Percentiles rank a stretch among this genome's conserved stretches.
These are phyloP conservation scores for Penicillium rolfsii DNA, from an alignment of 2,329 filamentous ascomycete genomes.

Conservation along the genomic window DNA sequence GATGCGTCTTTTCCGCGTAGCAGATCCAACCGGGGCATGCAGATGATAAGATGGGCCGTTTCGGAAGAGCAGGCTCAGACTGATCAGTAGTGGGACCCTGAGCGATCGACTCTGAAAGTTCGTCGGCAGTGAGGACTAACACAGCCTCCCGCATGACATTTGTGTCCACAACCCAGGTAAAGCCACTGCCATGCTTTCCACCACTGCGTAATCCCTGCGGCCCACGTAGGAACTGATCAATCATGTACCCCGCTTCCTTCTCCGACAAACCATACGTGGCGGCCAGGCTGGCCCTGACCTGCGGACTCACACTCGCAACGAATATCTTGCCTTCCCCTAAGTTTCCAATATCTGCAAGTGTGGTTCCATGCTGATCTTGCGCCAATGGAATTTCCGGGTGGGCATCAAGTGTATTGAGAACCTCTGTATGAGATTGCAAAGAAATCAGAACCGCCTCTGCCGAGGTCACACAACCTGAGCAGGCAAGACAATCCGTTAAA, in stretches of 20 bases:
- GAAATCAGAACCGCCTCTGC: slow-evolving; percentile 97
- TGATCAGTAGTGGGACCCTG: slow-evolving; percentile 1
- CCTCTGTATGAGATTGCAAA: slow-evolving; percentile 89
- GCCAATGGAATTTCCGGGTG: slow-evolving; percentile 48
- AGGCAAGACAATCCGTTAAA: slow-evolving; percentile 94
- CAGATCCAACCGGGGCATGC: slow-evolving; percentile 98
- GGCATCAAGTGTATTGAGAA: slow-evolving; percentile 78
- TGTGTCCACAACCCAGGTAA: slow-evolving; percentile 89
- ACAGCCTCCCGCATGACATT: slow-evolving; percentile 80
- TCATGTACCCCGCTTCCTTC: slow-evolving; percentile 75
- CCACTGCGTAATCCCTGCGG: slow-evolving; percentile 69
- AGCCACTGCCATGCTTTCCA: slow-evolving; percentile 73
- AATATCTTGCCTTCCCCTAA: slow-evolving; percentile 70
- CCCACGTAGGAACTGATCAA: slow-evolving; percentile 76
- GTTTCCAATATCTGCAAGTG: slow-evolving; percentile 51
- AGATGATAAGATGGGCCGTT: slow-evolving; percentile 67
- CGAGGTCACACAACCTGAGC: slow-evolving; percentile 95
- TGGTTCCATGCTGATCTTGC: slow-evolving; percentile 26
- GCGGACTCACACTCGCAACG: slow-evolving; percentile 89
- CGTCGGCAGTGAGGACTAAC: slow-evolving; percentile 76
- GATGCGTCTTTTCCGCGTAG: slow-evolving; percentile 97
- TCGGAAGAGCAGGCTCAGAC: slow-evolving; percentile 34
- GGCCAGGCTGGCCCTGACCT: slow-evolving; percentile 85
- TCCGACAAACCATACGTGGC: slow-evolving; percentile 78
- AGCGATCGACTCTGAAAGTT: slow-evolving; percentile 58